Conservation (phyloP, 495 filamentous ascomycete species). For the Trypethelium eluteriae region DNA sequence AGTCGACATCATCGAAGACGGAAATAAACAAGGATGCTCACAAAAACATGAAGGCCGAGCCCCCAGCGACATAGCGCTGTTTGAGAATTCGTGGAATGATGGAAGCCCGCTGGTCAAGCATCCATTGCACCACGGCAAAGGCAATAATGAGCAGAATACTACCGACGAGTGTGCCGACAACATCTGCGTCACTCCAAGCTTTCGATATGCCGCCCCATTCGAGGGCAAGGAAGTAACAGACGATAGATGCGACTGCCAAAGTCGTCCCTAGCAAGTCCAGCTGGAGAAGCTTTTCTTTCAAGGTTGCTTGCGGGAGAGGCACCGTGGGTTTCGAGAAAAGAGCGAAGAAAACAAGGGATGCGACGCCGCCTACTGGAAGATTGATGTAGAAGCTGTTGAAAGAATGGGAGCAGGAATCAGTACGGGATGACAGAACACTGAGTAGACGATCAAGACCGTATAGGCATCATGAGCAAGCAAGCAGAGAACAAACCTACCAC, state of each 20-base stretch:
- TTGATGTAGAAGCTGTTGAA: conserved; percentile 52
- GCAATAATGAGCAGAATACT: conserved; percentile 21
- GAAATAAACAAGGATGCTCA: too few species aligned
- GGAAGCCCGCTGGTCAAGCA: conserved; percentile 23
- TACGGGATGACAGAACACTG: too few species aligned
- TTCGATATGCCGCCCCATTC: conserved; percentile 27
- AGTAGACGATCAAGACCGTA: background rate
- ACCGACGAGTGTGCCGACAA: conserved; percentile 43
- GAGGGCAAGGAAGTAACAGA: conserved; percentile 24
- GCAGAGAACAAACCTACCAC: conserved; percentile 15
- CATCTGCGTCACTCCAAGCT: conserved; percentile 28
- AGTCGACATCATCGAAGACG: conserved; percentile 16
- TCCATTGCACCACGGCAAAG: conserved; percentile 21
- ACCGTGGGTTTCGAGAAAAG: conserved; percentile 36
- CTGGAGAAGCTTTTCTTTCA: conserved; percentile 26
- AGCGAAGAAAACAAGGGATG: conserved; percentile 31
- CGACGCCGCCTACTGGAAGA: conserved; percentile 43
- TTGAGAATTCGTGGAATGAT: conserved; percentile 22
- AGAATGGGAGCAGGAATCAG: too few species aligned
- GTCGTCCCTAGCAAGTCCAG: conserved; percentile 23
- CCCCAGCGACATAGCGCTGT: too few species aligned
- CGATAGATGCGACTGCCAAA: conserved; percentile 21
- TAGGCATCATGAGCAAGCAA: background rate
- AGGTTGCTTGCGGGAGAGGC: conserved; percentile 26
- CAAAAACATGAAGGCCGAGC: too few species aligned